Percentiles rank a stretch among this genome's conserved stretches.
Evolutionary conservation across 1,284 basidiomycete genomes (phyloP).

Genomic region (Hemileia vastatrix): DNA sequence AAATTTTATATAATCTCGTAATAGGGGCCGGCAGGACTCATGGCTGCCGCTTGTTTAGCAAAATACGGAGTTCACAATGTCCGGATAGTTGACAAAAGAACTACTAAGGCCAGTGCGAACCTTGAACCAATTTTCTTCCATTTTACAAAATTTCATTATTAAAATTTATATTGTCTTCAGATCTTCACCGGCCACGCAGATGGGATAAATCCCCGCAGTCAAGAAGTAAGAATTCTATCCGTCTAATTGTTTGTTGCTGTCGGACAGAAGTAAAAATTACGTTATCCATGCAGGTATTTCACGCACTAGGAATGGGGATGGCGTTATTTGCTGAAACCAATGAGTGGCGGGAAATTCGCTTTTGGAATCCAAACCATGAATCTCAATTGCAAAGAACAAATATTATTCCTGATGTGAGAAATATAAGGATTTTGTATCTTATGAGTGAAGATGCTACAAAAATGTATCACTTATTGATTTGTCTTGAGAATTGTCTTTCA

Average conservation of each 20-base stretch:
- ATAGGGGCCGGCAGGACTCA: neutral
- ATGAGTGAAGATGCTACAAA: too few relatives aligned
- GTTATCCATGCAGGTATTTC: neutral
- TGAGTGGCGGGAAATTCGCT: neutral
- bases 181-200: conserved; percentile 1
- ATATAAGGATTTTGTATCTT: neutral
- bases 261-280: too few relatives aligned
- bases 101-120: neutral
- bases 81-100: neutral
- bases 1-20: neutral
- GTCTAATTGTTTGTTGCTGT: too few relatives aligned
- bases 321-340: neutral
- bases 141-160: neutral
- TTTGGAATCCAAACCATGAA: neutral
- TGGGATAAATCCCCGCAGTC: neutral
- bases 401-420: neutral
- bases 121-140: neutral
- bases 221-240: neutral
- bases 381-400: neutral
- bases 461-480: too few relatives aligned
- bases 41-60: conserved; percentile 1
- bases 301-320: neutral
- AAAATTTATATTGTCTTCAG: neutral
- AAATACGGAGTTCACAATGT: neutral
- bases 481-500: too few relatives aligned